Base-by-base conservation (phyloP, 2,329 filamentous ascomycete genomes). In the Coniochaeta sp. region DNA sequence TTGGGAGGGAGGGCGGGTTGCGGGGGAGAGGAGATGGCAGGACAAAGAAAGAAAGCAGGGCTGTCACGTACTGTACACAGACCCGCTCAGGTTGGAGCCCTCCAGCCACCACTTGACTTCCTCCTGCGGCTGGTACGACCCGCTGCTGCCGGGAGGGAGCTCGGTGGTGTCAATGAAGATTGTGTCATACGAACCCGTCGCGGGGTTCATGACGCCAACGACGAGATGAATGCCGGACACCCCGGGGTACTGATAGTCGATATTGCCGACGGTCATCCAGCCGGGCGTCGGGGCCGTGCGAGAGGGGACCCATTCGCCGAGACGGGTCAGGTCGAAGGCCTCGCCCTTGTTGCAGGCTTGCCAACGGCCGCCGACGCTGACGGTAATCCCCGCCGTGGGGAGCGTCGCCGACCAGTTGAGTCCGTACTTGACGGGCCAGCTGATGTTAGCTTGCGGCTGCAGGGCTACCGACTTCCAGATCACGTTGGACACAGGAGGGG, bases 41-140 rank as follows among this genome's bases (percentile, higher is more conserved):
- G n/a, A n/a, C n/a, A n/a, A n/a, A n/a, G n/a, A n/a, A n/a, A n/a
- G n/a, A n/a, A n/a, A n/a, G n/a, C n/a, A n/a, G n/a, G n/a, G n/a
- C n/a, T n/a, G n/a, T n/a, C n/a, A n/a, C n/a, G n/a, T n/a, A n/a
- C n/a, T n/a, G n/a, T n/a, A n/a, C n/a, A n/a, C n/a, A n/a, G n/a
- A n/a, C n/a, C 51, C 51, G 20, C 24, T 38, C 6, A 35, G 38
- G 47, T 50, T 20, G 27, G 8, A 12, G 18, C 6, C 48, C 42
- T 50, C 38, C 14, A 53, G 48, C 52, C 52, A 53, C 52, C 48
- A 53, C 12, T 12, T 53, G 22, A 53, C 48, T 9, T 6, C 31
- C 52, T 53, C 52, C 24, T 48, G 52, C 4, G 52, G 52, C 40
- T 53, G 52, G 42, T 53, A 53, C 22, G 20, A 9, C 4, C 13